These are phyloP conservation scores for Termitomyces sp. DNA, from an alignment of 768 basidiomycete species.

Conservation along the genomic window DNA sequence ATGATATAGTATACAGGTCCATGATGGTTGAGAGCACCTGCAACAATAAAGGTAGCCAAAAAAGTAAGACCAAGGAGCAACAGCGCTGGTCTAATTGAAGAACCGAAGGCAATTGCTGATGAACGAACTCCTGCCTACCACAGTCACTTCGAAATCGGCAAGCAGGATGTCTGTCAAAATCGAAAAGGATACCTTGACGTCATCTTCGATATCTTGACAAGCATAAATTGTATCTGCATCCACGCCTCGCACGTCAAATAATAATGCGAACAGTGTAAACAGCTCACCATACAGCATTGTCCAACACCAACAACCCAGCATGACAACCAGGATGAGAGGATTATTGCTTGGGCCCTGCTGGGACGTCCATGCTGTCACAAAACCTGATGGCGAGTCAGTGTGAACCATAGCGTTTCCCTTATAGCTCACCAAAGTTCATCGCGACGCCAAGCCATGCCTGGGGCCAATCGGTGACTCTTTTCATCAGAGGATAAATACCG, in stretches of 20 bases:
- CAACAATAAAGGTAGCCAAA: neutral
- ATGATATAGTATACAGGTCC: neutral
- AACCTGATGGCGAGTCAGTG: slow-evolving; percentile 5
- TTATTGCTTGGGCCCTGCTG: slow-evolving; percentile 16
- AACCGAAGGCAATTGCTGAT: neutral
- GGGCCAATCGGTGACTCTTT: slow-evolving; percentile 50
- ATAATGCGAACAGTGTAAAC: neutral
- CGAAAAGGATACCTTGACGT: neutral
- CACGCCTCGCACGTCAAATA: too few species aligned
- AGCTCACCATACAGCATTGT: slow-evolving; percentile 39
- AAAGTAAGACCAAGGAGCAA: neutral
- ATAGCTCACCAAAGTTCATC: slow-evolving; percentile 48
- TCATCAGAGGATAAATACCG: slow-evolving; percentile 44
- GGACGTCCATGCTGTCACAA: neutral
- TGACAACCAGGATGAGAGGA: slow-evolving; percentile 22
- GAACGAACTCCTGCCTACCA: neutral
- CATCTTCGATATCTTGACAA: neutral
- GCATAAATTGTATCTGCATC: slow-evolving; percentile 1
- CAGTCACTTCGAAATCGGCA: neutral
- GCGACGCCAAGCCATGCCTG: slow-evolving; percentile 53
- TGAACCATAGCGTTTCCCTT: slow-evolving; percentile 24
- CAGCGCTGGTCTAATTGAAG: neutral
- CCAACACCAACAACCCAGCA: slow-evolving; percentile 41
- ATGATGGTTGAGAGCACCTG: neutral
- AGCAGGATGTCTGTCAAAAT: too few species aligned